Percentiles rank a stretch among this genome's conserved stretches.
Evolutionary conservation across 306 rosid species (phyloP).

Genomic region (Cucurbita pepo): DNA sequence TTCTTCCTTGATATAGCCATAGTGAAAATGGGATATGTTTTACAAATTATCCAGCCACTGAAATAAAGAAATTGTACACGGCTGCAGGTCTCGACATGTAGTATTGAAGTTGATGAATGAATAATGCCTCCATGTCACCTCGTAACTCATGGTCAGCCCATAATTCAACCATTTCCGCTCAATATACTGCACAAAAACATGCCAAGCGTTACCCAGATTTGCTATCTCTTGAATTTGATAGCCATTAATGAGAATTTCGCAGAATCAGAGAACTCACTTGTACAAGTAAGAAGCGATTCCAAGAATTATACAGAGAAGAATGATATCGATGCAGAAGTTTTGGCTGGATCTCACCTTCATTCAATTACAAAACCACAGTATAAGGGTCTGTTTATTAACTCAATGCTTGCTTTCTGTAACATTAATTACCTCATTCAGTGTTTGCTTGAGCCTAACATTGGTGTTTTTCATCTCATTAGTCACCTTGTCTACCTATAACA

Average conservation of each 20-base stretch:
- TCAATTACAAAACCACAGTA: conserved; percentile 4
- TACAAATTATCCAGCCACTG: not conserved
- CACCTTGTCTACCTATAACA: conserved; percentile 52
- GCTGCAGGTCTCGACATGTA: not conserved
- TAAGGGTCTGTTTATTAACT: not conserved
- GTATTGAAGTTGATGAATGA: not conserved
- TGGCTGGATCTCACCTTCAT: conserved; percentile 66
- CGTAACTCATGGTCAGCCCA: not conserved
- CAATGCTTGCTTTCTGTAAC: not conserved
- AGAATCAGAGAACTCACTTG: conserved; percentile 34
- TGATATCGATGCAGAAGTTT: conserved; percentile 79
- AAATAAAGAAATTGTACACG: not conserved
- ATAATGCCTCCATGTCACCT: not conserved
- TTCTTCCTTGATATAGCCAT: not conserved
- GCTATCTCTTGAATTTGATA: not conserved
- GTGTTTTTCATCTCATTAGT: conserved; percentile 46
- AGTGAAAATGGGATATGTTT: not conserved
- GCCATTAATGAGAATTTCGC: not conserved
- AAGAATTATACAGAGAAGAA: conserved; percentile 60
- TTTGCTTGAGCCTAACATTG: conserved; percentile 60
- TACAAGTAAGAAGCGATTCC: conserved; percentile 53
- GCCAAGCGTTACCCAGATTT: not conserved
- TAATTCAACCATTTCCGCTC: not conserved
- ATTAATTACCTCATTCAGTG: conserved; percentile 46
- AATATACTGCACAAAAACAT: not conserved